Base-by-base conservation (phyloP, 106 monocot species). In the Ottelia alismoides region DNA sequence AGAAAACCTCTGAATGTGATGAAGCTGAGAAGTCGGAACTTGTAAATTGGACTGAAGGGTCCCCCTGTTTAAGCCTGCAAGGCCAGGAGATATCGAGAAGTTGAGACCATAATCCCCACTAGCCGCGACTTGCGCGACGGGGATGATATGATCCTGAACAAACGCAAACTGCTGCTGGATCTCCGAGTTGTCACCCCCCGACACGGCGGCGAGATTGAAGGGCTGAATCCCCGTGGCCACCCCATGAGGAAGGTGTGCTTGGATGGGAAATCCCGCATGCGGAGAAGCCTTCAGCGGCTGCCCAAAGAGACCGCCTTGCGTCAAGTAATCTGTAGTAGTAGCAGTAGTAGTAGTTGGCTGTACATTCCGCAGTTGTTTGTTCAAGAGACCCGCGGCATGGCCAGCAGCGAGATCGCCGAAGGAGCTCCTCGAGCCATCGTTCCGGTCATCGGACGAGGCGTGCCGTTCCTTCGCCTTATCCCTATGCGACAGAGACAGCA, bases 31-130 rank as follows among this genome's bases (percentile, higher is more conserved):
- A 49, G 65, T 28, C 31, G 75, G 83, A 43, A 70, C 22, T 60
- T 74, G 45, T 44, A 78, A 81, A 85, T 92, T 92, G 91, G 91
- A 92, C 91, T 92, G 91, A 92, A 92, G 91, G 91, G 91, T 81
- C 85, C 91, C 91, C 91, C 91, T 76, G 49, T 69, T 72, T 58
- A 78, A 71, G 63, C 90, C 84, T 27, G 83, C 65, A 67, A 80
- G 30, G 43, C 70, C 74, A 21, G 90, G 65, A 30, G 89, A 84
- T 47, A 81, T 84, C 10, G 84, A 75, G 60, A 90, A 81, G 53
- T 90, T 84, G 27, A 81, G 69, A 53, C 73, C 65, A 55, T 82
- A 78, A 53, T 72, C 75, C 47, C 75, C 75, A n/a, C 54, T 49
- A 2, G 70, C 28, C 21, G 64, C 47, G 25, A 58, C 50, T 0